A percentile compares a stretch with the other conserved stretches of the same genome.
phyloP scores from a whole-genome alignment of 352 stramenopile genomes.

The Phytopythium boreale region DNA sequence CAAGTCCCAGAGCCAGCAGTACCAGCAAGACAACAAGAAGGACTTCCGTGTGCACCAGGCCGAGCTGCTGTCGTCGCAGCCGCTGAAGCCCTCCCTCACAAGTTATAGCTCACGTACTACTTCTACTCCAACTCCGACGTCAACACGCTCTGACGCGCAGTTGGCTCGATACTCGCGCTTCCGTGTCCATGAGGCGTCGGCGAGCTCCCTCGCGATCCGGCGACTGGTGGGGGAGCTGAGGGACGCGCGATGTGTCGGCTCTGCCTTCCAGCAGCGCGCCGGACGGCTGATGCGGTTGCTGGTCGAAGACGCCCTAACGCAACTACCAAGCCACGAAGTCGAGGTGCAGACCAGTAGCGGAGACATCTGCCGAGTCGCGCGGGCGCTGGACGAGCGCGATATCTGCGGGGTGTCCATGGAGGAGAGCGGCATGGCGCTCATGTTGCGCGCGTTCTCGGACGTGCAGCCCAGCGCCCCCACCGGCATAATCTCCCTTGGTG shows the following conservation, averaged over 20 bases:
- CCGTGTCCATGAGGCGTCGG: constrained; percentile 23
- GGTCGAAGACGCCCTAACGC: constrained; percentile 33
- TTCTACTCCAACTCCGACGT: neutral
- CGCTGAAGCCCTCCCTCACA: neutral
- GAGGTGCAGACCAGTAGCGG: constrained; percentile 21
- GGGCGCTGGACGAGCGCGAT: constrained; percentile 20
- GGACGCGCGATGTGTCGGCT: constrained; percentile 11
- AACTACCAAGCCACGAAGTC: constrained; percentile 18
- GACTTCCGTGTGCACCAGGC: constrained; percentile 4
- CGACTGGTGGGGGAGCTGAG: constrained; percentile 22
- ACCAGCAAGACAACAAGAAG: neutral
- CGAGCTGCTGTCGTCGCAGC: neutral
- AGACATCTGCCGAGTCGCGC: constrained; percentile 19
- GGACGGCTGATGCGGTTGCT: constrained; percentile 29
- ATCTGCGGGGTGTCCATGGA: constrained; percentile 26
- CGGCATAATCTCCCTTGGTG: constrained; percentile 16
- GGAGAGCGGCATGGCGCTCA: constrained; percentile 17
- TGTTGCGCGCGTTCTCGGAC: constrained; percentile 21
- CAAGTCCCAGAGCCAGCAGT: neutral
- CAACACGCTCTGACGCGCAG: neutral
- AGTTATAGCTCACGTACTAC: neutral
- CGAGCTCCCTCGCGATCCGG: constrained; percentile 21
- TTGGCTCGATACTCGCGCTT: constrained; percentile 11
- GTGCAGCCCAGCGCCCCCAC: constrained; percentile 23
- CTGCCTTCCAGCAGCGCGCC: constrained; percentile 25